phyloP scores from a whole-genome alignment of 495 filamentous ascomycete species.

The Viridothelium virens region DNA sequence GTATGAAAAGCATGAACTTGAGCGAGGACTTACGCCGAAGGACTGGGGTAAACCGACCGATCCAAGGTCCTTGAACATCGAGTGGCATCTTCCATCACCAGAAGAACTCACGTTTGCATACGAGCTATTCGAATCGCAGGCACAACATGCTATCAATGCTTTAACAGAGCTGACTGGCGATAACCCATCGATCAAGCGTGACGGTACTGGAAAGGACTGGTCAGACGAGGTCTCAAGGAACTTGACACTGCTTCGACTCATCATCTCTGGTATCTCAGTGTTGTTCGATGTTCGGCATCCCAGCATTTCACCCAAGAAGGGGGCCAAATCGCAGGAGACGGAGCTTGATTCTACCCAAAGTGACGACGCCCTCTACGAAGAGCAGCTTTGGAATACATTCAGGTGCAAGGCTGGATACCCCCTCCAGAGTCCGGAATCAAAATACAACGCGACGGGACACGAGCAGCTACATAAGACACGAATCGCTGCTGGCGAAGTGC shows the following conservation, averaged over 20 bases:
- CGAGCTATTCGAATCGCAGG: constrained; percentile 75
- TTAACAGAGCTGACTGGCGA: constrained; percentile 70
- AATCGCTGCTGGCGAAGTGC: constrained; percentile 64
- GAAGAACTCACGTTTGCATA: constrained; percentile 83
- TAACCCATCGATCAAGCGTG: constrained; percentile 76
- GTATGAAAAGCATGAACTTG: constrained; percentile 61
- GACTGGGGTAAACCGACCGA: constrained; percentile 73
- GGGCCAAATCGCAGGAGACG: constrained; percentile 10
- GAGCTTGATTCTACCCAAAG: constrained; percentile 31
- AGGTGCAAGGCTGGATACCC: constrained; percentile 80
- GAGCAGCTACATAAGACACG: constrained; percentile 69
- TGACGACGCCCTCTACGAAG: constrained; percentile 30
- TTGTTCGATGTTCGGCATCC: constrained; percentile 73
- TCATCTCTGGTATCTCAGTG: constrained; percentile 78
- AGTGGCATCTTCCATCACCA: constrained; percentile 77
- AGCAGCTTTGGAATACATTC: constrained; percentile 56
- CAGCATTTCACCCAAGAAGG: constrained; percentile 20
- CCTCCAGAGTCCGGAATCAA: constrained; percentile 48
- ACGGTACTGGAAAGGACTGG: constrained; percentile 96
- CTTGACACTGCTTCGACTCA: constrained; percentile 72
- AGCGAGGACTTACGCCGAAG: constrained; percentile 50
- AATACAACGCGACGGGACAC: constrained; percentile 39
- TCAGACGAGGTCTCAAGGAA: constrained; percentile 92
- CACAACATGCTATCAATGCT: constrained; percentile 56
- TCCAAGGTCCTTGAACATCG: constrained; percentile 67